Evolutionary conservation across 192 early-diverging fungal species (phyloP), one percentile per base, ranked within the genome.

Genomic region (Linnemannia hyalina): DNA sequence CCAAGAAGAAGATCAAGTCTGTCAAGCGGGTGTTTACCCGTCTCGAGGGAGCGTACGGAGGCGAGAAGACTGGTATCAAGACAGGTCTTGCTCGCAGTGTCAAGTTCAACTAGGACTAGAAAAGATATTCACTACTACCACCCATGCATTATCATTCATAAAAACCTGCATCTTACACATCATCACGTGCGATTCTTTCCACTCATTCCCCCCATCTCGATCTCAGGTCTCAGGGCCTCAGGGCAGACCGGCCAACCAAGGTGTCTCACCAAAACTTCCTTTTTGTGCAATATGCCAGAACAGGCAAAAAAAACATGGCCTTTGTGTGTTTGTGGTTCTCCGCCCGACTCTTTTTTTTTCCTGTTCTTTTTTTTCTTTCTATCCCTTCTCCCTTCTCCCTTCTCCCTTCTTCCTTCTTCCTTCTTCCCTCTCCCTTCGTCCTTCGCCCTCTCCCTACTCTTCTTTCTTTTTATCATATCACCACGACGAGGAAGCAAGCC

Each of bases 51-150:
- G 86, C 90, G 44, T 99, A 99, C 89, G 94, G 93, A 77, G 98
- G 98, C 80, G 98, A 99, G 91, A 90, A 90, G 80, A 98, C 97
- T 8, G 97, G 97, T 90, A 99, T 99, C 92, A 98, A 98, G 90
- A 86, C 94, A 26, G 90, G 93, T 68, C 90, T 99, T 32, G 85
- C 97, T 4, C 95, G 96, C 85, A 95, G 94, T 90, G 94, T 97
- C 70, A 93, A 93, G 80, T 94, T 98, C 81, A 87, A 75, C 26
- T 86, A 74, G 38, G 38, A 40, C 38, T 40, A 40, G 38, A 40
- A 6, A 38, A 76, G 26, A 68, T 40, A 46, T 22, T 42, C 49
- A 38, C 16, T 18, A 22, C 18, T 18, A 22, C 18, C 49, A 38
- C 35, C 10, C 73, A 55, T 40, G 29, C 26, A 54, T 54, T 11